Conservation (phyloP, 2,329 filamentous ascomycete species). For the Fusarium ambrosium region DNA sequence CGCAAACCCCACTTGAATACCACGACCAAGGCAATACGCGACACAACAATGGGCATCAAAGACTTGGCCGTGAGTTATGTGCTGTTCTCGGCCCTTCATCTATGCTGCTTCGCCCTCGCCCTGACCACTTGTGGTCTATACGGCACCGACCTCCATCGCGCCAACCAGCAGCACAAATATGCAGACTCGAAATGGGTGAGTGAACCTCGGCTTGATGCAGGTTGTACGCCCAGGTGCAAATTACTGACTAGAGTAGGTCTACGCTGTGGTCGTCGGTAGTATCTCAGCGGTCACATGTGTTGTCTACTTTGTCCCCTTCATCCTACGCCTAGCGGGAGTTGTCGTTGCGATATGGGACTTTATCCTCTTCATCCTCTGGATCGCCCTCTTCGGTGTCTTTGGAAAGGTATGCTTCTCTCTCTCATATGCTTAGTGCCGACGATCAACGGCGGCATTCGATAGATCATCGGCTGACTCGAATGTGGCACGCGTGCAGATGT, state of each 20-base stretch:
- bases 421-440: constrained; percentile 2
- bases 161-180: constrained; percentile 63
- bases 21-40: constrained; percentile 5
- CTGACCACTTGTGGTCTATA: constrained; percentile 85
- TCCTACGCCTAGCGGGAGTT: constrained; percentile 63
- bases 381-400: constrained; percentile 86
- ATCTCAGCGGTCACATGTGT: constrained; percentile 75
- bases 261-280: constrained; percentile 77
- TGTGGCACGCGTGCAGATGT: constrained; percentile 64
- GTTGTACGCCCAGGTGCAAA: not conserved
- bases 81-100: constrained; percentile 73
- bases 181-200: constrained; percentile 79
- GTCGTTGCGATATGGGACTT: constrained; percentile 76
- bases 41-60: constrained; percentile 58
- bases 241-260: constrained; percentile 63
- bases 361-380: constrained; percentile 82
- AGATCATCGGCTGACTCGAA: constrained; percentile 23
- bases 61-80: constrained; percentile 63
- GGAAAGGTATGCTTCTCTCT: constrained; percentile 64
- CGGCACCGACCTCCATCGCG: constrained; percentile 73
- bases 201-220: not conserved
- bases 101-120: constrained; percentile 82
- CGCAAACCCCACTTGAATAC: not conserved
- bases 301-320: constrained; percentile 74
- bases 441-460: constrained; percentile 2